Evolutionary conservation across 1,284 basidiomycete species (phyloP).

Genomic region (Tranzscheliella williamsii): DNA sequence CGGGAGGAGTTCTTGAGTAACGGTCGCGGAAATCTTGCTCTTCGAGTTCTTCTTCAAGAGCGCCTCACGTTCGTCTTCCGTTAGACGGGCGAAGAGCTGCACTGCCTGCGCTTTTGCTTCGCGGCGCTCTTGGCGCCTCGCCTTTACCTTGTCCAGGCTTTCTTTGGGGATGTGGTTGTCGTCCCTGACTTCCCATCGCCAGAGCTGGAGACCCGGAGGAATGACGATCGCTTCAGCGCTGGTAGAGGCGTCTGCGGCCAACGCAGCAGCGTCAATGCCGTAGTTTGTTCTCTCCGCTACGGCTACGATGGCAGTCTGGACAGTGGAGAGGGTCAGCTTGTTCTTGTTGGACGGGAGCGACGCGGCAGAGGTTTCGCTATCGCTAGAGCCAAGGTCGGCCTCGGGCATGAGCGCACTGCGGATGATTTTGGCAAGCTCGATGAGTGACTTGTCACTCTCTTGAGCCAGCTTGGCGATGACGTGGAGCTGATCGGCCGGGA

Average conservation of each 20-base stretch:
- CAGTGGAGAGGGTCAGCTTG: slow-evolving; percentile 28
- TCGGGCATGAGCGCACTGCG: slow-evolving; percentile 40
- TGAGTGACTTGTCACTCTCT: slow-evolving; percentile 49
- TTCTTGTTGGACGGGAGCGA: slow-evolving; percentile 1
- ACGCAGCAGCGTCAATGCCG: slow-evolving; percentile 28
- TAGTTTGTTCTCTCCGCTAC: slow-evolving; percentile 53
- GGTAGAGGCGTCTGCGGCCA: slow-evolving; percentile 1
- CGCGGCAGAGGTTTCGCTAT: slow-evolving; percentile 13
- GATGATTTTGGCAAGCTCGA: slow-evolving; percentile 44
- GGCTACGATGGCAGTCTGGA: slow-evolving; percentile 35
- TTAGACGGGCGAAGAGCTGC: slow-evolving; percentile 27
- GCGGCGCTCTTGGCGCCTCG: slow-evolving; percentile 70
- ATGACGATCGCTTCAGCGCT: slow-evolving; percentile 4
- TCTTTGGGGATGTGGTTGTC: slow-evolving; percentile 73
- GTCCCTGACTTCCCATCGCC: slow-evolving; percentile 82
- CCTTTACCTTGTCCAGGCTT: slow-evolving; percentile 69
- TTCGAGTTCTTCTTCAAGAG: slow-evolving; percentile 34
- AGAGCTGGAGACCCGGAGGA: slow-evolving; percentile 67
- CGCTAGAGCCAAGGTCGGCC: slow-evolving; percentile 32
- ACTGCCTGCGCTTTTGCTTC: slow-evolving; percentile 64
- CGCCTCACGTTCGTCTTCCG: slow-evolving; percentile 24
- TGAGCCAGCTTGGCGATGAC: slow-evolving; percentile 78
- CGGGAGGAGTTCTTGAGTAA: slow-evolving; percentile 2
- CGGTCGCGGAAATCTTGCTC: slow-evolving; percentile 23
- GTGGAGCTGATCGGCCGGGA: slow-evolving; percentile 72